phyloP scores from a whole-genome alignment of 768 basidiomycete species.

The Boletus reticuloceps region DNA sequence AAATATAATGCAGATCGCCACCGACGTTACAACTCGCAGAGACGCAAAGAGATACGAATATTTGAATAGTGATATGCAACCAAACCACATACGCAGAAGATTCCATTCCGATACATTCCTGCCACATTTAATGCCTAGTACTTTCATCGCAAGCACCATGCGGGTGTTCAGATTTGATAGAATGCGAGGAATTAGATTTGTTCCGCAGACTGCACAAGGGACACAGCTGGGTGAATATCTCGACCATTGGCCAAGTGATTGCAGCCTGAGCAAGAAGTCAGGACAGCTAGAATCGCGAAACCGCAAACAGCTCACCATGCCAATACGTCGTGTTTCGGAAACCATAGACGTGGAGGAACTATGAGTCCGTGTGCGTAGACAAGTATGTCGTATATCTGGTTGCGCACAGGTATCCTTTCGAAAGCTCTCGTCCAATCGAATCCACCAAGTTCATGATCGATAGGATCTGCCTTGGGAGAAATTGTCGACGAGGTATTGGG shows the following conservation, averaged over 20 bases:
- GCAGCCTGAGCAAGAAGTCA: constrained; percentile 43
- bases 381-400: constrained; percentile 67
- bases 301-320: constrained; percentile 48
- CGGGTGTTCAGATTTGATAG: constrained; percentile 18
- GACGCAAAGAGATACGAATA: no score
- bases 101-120: not conserved
- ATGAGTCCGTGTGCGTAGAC: constrained; percentile 65
- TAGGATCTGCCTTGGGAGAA: constrained; percentile 19
- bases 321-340: constrained; percentile 51
- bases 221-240: constrained; percentile 62
- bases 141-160: constrained; percentile 17
- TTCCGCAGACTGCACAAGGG: constrained; percentile 48
- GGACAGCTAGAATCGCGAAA: not conserved
- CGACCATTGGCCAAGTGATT: constrained; percentile 74
- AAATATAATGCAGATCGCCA: constrained; percentile 9
- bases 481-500: constrained; percentile 1
- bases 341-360: constrained; percentile 53
- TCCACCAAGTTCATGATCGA: constrained; percentile 26
- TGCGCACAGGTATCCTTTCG: constrained; percentile 61
- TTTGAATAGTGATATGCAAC: constrained; percentile 2
- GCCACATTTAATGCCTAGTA: constrained; percentile 21
- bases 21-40: not conserved
- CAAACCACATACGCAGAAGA: not conserved
- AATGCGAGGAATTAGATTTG: constrained; percentile 28
- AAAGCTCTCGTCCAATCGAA: constrained; percentile 41